Conservation (phyloP, 495 filamentous ascomycete genomes). For the Penicillium macrosclerotiorum region DNA sequence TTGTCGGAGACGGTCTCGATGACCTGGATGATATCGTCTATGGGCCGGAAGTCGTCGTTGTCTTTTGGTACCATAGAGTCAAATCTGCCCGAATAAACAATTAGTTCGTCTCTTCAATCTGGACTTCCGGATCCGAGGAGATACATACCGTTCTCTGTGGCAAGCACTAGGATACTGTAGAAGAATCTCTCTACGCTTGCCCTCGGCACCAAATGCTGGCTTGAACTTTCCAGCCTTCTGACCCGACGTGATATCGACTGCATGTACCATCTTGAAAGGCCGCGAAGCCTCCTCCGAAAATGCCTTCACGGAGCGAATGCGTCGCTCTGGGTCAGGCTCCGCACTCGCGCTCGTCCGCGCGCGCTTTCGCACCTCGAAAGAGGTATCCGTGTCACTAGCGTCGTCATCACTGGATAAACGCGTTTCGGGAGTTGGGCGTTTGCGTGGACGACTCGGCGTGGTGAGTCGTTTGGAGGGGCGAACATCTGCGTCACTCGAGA, state of each 20-base stretch:
- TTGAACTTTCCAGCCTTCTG: constrained; percentile 47
- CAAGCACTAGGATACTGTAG: constrained; percentile 73
- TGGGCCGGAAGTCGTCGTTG: constrained; percentile 73
- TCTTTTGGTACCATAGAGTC: constrained; percentile 74
- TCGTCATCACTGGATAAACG: constrained; percentile 51
- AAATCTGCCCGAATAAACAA: constrained; percentile 52
- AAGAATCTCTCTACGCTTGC: constrained; percentile 50
- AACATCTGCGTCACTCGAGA: constrained; percentile 31
- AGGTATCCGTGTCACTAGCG: constrained; percentile 45
- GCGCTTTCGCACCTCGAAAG: constrained; percentile 48
- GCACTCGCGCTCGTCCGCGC: constrained; percentile 39
- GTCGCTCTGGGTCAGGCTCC: constrained; percentile 56
- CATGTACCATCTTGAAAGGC: constrained; percentile 61
- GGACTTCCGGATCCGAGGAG: not conserved
- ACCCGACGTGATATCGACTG: constrained; percentile 60
- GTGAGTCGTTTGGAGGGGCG: constrained; percentile 35
- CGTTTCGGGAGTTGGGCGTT: constrained; percentile 46
- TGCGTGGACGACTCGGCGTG: constrained; percentile 39
- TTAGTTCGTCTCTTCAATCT: constrained; percentile 2
- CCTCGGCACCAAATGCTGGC: constrained; percentile 45
- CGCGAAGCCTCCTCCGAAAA: constrained; percentile 53
- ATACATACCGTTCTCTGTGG: constrained; percentile 62
- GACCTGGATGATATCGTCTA: constrained; percentile 79
- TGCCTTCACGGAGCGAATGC: constrained; percentile 58
- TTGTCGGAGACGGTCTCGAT: constrained; percentile 69